Base-by-base conservation (phyloP, 2,329 filamentous ascomycete genomes). In the Cryphonectria parasitica region DNA sequence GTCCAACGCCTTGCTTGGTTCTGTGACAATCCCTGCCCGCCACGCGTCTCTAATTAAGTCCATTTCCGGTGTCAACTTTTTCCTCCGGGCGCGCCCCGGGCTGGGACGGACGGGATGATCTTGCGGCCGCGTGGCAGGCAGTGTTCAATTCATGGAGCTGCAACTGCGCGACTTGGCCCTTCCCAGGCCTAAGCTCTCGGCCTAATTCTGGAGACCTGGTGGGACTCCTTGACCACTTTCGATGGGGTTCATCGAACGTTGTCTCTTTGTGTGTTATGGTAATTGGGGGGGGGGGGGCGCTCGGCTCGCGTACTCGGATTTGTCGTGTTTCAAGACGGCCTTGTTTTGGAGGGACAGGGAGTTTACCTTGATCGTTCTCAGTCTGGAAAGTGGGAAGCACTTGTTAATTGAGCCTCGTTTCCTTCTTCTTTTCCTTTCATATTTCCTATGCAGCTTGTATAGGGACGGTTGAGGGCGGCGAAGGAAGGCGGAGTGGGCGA, bases 131-230 rank as follows among this genome's bases (percentile, higher is more conserved):
- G 25, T 56, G 25, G 52, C 4, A 25, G 25, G 52, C n/a, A 28
- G 52, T 56, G 28, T 19, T 19, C 13, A 28, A 15, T 13, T 56
- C 52, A 17, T 17, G 45, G 45, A 49, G 45, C 45, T 49, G 22
- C 34, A 11, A 34, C 60, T 41, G 60, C 60, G 25, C 41, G 36
- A 17, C 25, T 39, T 56, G 54, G 3, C 22, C 22, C 45, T 56
- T n/a, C 13, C 56, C 28, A 22, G 34, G 34, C 34, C 60, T 13
- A 25, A 15, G 60, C 22, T 41, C 60, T 62, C 36, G 60, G 60
- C 34, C 22, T 22, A 41, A 64, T 64, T 64, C 39, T 43, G 61
- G 61, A 64, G 61, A 64, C 61, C 7, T 11, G 39, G 43, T 64
- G 61, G 36, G 39, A 25, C 22, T 36, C 22, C 60, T 11, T 43